Evolutionary conservation across 225 moss, liverwort and hornwort genomes (phyloP).

Genomic region (Marchantia paleacea): DNA sequence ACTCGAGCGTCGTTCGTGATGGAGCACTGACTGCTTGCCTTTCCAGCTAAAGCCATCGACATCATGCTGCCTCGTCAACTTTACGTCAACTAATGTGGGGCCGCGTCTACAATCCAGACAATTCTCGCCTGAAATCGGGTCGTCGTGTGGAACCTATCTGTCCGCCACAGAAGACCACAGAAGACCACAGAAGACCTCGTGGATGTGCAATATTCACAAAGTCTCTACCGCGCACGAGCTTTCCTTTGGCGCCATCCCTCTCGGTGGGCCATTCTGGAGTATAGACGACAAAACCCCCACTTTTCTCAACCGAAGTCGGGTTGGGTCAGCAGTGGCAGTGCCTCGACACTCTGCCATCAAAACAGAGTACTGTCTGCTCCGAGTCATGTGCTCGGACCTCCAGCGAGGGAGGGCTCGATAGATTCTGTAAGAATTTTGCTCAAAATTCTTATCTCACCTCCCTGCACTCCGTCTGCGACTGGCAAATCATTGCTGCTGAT

Average conservation of each 20-base stretch:
- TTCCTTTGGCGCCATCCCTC: neutral
- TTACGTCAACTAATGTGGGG: neutral
- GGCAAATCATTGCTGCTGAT: too few species aligned
- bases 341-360: neutral
- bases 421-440: too few species aligned
- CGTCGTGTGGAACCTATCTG: neutral
- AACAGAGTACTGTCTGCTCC: neutral
- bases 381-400: neutral
- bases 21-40: neutral
- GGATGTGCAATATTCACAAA: neutral
- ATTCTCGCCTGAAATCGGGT: neutral
- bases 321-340: too few species aligned
- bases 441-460: too few species aligned
- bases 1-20: neutral
- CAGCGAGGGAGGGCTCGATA: too few species aligned
- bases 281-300: neutral
- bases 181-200: conserved; percentile 4
- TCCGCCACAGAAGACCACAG: neutral
- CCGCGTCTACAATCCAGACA: neutral
- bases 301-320: neutral
- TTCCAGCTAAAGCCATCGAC: neutral
- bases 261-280: neutral
- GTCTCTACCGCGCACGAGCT: neutral
- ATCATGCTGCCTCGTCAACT: neutral
- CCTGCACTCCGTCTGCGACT: neutral